Percentiles rank a stretch among this genome's conserved stretches.
These are phyloP conservation scores for Verticillium dahliae DNA, from an alignment of 2,329 filamentous ascomycete genomes.

Conservation along the genomic window DNA sequence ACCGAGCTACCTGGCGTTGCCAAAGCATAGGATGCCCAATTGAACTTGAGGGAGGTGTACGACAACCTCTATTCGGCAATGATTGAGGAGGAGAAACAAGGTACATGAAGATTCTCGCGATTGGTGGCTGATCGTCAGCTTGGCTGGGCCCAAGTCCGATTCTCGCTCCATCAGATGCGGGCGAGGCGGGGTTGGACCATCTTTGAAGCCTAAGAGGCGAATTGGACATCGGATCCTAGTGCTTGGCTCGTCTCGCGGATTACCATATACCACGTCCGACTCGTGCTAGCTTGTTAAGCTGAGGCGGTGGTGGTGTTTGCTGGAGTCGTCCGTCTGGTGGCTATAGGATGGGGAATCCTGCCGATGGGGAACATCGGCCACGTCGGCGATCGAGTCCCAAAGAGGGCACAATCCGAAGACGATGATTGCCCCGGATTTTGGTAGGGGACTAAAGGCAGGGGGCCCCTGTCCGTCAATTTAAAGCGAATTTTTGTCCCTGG, in stretches of 20 bases:
- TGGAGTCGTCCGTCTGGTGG: slow-evolving; percentile 1
- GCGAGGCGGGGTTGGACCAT: neutral
- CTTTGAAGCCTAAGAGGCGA: neutral
- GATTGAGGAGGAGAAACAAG: too few species aligned
- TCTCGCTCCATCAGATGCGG: neutral
- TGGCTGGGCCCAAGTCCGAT: neutral
- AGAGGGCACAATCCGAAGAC: slow-evolving; percentile 7
- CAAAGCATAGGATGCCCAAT: neutral
- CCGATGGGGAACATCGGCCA: neutral
- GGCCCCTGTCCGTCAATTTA: slow-evolving; percentile 3
- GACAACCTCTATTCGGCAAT: neutral
- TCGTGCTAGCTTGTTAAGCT: neutral
- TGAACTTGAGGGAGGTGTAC: too few species aligned
- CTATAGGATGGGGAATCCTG: slow-evolving; percentile 8
- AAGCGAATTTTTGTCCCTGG: slow-evolving; percentile 3
- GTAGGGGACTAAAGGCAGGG: slow-evolving; percentile 3
- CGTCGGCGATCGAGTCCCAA: slow-evolving; percentile 11
- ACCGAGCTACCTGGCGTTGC: neutral
- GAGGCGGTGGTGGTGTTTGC: neutral
- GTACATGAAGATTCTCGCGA: too few species aligned
- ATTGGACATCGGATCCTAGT: neutral
- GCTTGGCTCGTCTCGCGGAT: neutral
- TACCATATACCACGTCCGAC: neutral
- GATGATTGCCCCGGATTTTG: slow-evolving; percentile 12
- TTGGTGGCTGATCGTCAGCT: neutral